Conservation (phyloP, 768 basidiomycete genomes). For the Mycena pura region DNA sequence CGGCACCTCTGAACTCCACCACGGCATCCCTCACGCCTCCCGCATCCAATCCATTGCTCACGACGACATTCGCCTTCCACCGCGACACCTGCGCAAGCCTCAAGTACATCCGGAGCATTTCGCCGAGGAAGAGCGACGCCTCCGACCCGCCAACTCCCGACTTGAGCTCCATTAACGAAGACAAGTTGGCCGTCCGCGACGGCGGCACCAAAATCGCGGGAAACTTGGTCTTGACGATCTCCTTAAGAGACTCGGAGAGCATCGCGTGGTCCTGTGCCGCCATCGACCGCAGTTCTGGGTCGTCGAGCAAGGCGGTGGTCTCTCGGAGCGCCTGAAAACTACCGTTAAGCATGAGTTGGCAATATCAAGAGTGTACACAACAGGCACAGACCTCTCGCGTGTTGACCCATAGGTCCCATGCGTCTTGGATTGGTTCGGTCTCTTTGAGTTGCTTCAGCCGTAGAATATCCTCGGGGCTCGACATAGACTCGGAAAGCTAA, state of each 20-base stretch:
- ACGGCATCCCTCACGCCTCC: conserved; percentile 83
- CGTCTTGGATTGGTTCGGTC: conserved; percentile 66
- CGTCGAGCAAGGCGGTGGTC: conserved; percentile 64
- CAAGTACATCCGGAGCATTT: conserved; percentile 84
- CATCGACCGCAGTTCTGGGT: conserved; percentile 80
- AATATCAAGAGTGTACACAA: conserved; percentile 6
- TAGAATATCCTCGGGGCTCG: conserved; percentile 62
- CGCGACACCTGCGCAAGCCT: conserved; percentile 60
- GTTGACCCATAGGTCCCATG: conserved; percentile 71
- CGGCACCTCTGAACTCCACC: conserved; percentile 78
- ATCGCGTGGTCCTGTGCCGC: conserved; percentile 69
- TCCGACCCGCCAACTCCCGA: conserved; percentile 94
- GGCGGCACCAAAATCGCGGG: conserved; percentile 78
- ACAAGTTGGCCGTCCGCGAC: conserved; percentile 67
- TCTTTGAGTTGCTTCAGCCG: conserved; percentile 71
- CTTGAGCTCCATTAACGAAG: conserved; percentile 89
- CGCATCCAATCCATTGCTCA: conserved; percentile 60
- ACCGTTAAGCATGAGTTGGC: conserved; percentile 36
- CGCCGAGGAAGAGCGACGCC: conserved; percentile 78
- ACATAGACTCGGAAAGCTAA: conserved; percentile 61
- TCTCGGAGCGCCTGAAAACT: conserved; percentile 65
- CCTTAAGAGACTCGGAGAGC: conserved; percentile 46
- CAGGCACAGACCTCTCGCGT: conserved; percentile 58
- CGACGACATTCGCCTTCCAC: conserved; percentile 70
- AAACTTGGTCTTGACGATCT: conserved; percentile 54